Conservation (phyloP, 208 protist species). For the Trichomonas vaginalis region DNA sequence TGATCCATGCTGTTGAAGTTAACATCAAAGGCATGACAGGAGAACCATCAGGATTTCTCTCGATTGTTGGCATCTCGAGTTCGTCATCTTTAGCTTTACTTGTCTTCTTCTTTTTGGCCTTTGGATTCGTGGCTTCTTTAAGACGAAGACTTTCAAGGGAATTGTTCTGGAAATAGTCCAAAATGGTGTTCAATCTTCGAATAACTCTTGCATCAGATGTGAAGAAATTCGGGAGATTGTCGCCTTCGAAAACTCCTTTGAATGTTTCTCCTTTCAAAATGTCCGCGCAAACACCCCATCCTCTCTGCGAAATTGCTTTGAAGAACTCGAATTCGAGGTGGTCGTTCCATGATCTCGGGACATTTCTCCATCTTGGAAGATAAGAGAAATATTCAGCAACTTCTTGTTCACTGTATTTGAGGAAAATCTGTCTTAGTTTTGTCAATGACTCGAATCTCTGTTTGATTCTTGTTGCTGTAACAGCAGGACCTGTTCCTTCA, state of each 20-base stretch:
- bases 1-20: background rate
- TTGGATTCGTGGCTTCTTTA: background rate
- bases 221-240: background rate
- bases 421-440: background rate
- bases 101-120: background rate
- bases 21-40: background rate
- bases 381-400: background rate
- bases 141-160: background rate
- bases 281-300: background rate
- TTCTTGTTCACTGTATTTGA: background rate
- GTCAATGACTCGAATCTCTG: background rate
- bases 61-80: background rate
- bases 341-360: background rate
- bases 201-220: background rate
- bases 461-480: background rate
- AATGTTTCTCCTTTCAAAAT: background rate
- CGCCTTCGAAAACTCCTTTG: background rate
- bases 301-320: background rate
- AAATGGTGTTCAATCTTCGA: background rate
- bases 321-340: background rate
- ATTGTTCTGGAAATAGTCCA: background rate
- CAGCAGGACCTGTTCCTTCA: background rate
- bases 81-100: background rate
- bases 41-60: constrained; percentile 14
- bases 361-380: background rate